Evolutionary conservation across 768 basidiomycete genomes (phyloP).

Genomic region (Lactarius hatsudake): DNA sequence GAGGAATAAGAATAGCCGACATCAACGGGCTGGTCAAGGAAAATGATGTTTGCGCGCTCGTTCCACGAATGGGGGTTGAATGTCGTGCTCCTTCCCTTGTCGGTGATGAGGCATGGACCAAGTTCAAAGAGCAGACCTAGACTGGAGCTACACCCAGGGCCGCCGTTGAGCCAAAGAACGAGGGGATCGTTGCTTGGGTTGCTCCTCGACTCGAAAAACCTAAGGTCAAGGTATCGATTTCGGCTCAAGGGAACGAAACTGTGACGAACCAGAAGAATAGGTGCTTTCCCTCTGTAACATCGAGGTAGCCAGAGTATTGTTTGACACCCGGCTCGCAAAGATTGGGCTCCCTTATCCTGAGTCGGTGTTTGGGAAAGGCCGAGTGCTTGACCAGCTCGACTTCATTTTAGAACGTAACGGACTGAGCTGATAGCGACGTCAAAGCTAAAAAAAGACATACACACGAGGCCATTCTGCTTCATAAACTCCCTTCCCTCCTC

Average conservation of each 20-base stretch:
- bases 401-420: conserved; percentile 23
- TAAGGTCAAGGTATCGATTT: conserved; percentile 30
- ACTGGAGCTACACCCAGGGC: conserved; percentile 42
- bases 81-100: conserved; percentile 55
- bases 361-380: conserved; percentile 37
- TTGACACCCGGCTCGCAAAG: conserved; percentile 52
- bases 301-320: conserved; percentile 56
- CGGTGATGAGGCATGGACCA: conserved; percentile 25
- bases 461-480: conserved; percentile 66
- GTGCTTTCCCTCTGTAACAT: conserved; percentile 52
- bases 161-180: conserved; percentile 88
- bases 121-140: conserved; percentile 27
- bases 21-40: conserved; percentile 78
- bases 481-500: conserved; percentile 64
- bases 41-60: conserved; percentile 68
- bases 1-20: conserved; percentile 89
- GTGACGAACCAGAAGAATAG: conserved; percentile 55
- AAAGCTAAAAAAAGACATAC: conserved; percentile 42
- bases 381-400: conserved; percentile 43
- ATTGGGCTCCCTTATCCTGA: conserved; percentile 42
- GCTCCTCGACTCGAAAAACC: conserved; percentile 86
- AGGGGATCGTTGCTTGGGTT: conserved; percentile 77
- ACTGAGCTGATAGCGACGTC: not conserved
- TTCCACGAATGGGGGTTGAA: conserved; percentile 87
- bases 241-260: not conserved